Evolutionary conservation across 352 stramenopile species (phyloP).

Genomic region (Globisporangium uncinulatum): DNA sequence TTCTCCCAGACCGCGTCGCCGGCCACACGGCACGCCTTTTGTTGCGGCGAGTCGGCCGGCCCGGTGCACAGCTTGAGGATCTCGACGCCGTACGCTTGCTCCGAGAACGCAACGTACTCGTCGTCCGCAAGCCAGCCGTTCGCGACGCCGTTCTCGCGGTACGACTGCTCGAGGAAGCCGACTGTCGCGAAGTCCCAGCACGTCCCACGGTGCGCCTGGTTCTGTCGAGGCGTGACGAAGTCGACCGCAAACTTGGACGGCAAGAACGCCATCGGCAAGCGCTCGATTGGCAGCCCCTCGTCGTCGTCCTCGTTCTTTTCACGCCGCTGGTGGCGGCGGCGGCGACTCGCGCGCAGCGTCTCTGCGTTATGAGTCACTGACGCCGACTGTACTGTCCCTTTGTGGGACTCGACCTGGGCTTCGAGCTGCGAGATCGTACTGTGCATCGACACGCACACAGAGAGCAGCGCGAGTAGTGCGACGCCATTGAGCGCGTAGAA

Average conservation of each 20-base stretch:
- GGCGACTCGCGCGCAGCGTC: conserved; percentile 6
- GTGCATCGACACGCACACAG: conserved; percentile 68
- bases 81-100: conserved; percentile 75
- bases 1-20: conserved; percentile 75
- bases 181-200: conserved; percentile 85
- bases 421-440: conserved; percentile 56
- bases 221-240: conserved; percentile 67
- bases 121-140: conserved; percentile 64
- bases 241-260: conserved; percentile 78
- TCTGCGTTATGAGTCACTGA: background rate
- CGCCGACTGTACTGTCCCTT: no score
- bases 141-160: conserved; percentile 54
- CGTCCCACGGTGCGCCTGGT: conserved; percentile 69
- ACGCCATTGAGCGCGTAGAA: conserved; percentile 59
- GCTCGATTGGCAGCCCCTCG: conserved; percentile 11
- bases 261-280: conserved; percentile 59
- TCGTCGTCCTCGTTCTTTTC: conserved; percentile 2
- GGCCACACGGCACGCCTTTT: conserved; percentile 62
- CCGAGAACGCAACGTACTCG: conserved; percentile 74
- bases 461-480: conserved; percentile 46
- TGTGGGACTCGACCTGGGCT: conserved; percentile 17
- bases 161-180: conserved; percentile 72
- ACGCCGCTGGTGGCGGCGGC: conserved; percentile 4
- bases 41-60: conserved; percentile 50
- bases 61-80: conserved; percentile 68